Conservation (phyloP, 768 basidiomycete species). For the Amanita brunnescens region DNA sequence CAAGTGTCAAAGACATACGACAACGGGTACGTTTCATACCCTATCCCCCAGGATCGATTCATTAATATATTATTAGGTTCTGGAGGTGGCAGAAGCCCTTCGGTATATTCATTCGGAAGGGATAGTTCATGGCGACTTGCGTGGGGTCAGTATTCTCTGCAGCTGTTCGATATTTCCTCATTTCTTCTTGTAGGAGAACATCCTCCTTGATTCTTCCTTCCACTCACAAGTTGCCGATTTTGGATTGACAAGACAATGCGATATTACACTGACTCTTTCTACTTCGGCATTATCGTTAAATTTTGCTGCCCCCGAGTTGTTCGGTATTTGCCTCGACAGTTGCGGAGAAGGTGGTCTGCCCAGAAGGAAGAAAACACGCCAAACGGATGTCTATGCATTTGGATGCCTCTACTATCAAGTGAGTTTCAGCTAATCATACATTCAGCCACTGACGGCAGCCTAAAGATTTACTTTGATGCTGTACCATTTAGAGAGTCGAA, state of each 20-base stretch:
- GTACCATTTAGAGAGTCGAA: no score
- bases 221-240: background rate
- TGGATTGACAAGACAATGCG: background rate
- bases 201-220: background rate
- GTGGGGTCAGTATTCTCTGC: background rate
- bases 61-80: background rate
- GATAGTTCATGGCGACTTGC: background rate
- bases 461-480: no score
- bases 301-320: constrained; percentile 4
- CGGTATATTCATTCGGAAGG: constrained; percentile 5
- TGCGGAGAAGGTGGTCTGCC: no score
- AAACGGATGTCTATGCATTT: background rate
- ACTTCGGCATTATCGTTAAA: background rate
- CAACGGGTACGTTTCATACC: background rate
- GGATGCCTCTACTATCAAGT: background rate
- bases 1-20: background rate
- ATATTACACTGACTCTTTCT: background rate
- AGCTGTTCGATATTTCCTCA: background rate
- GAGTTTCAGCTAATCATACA: no score
- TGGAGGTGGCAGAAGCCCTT: background rate
- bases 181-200: background rate
- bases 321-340: background rate
- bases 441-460: no score
- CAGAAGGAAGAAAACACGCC: background rate
- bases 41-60: no score